A percentile compares a stretch with the other conserved stretches of the same genome.
Conservation (phyloP, 2,329 filamentous ascomycete genomes). For the Thelonectria rubi region DNA sequence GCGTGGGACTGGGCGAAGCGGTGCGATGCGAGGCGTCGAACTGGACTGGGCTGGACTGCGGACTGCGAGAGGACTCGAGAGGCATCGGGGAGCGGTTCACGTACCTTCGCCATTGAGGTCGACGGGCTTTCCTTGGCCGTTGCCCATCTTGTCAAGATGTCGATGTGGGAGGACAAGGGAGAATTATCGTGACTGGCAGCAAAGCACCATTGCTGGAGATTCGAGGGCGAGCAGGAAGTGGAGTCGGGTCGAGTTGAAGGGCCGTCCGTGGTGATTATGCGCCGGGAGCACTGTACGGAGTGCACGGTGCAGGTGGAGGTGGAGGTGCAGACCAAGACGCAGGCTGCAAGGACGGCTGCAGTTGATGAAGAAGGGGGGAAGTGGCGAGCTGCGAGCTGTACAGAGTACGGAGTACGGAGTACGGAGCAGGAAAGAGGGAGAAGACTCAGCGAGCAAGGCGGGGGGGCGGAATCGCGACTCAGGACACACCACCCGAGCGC, state of each 20-base stretch:
- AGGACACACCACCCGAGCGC: neutral
- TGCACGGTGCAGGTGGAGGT: neutral
- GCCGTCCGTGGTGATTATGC: constrained; percentile 32
- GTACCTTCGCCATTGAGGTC: constrained; percentile 92
- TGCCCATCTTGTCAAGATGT: constrained; percentile 74
- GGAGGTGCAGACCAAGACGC: too few species aligned
- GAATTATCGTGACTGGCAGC: constrained; percentile 43
- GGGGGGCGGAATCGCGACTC: constrained; percentile 19
- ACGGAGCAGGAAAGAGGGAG: neutral
- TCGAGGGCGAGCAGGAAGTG: constrained; percentile 35
- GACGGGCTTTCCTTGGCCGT: constrained; percentile 92
- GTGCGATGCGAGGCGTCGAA: constrained; percentile 21
- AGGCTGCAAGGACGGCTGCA: too few species aligned
- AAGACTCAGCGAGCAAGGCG: constrained; percentile 4
- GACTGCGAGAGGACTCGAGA: constrained; percentile 21
- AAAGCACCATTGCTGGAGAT: constrained; percentile 44
- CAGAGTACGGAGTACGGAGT: neutral
- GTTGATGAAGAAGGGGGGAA: constrained; percentile 1
- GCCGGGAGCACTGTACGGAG: constrained; percentile 33
- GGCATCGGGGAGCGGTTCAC: constrained; percentile 28
- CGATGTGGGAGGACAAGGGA: constrained; percentile 39
- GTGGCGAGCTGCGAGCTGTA: constrained; percentile 11
- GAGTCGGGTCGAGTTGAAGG: constrained; percentile 35
- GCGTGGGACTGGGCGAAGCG: constrained; percentile 30
- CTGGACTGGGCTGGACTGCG: constrained; percentile 4